Conservation (phyloP, 352 stramenopile species). For the Phytophthora idaei region DNA sequence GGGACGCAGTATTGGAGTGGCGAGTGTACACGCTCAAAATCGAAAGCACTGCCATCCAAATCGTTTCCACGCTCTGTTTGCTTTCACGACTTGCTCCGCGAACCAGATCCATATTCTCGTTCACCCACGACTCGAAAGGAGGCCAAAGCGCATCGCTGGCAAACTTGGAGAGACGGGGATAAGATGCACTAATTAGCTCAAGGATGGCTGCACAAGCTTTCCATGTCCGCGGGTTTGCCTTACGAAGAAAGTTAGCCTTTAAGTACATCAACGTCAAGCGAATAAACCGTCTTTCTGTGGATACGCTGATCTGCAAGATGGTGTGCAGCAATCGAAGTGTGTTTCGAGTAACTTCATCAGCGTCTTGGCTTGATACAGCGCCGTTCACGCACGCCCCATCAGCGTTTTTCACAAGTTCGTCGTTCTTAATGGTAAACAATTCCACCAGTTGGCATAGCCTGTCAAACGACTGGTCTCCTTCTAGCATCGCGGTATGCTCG, state of each 20-base stretch:
- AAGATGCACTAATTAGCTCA: conserved; percentile 32
- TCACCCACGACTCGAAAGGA: conserved; percentile 38
- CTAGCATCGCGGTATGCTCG: conserved; percentile 41
- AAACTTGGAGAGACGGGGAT: conserved; percentile 33
- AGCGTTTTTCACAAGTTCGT: conserved; percentile 20
- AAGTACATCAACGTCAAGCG: conserved; percentile 43
- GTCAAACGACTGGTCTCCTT: conserved; percentile 38
- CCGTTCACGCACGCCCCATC: conserved; percentile 4
- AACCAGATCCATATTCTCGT: conserved; percentile 25
- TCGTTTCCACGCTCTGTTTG: conserved; percentile 15
- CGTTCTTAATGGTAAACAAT: conserved; percentile 49
- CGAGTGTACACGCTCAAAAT: conserved; percentile 35
- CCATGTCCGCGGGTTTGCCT: conserved; percentile 21
- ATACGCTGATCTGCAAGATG: conserved; percentile 36
- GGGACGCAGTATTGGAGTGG: conserved; percentile 24
- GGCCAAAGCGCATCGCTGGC: conserved; percentile 46
- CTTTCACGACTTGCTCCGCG: conserved; percentile 11
- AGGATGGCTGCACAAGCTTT: conserved; percentile 31
- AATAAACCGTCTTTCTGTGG: conserved; percentile 42
- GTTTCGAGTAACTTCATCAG: conserved; percentile 29
- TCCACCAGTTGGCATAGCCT: conserved; percentile 44
- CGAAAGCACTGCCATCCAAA: conserved; percentile 35
- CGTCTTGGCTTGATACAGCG: conserved; percentile 31
- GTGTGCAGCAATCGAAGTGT: conserved; percentile 45
- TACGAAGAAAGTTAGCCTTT: conserved; percentile 26